Conservation (phyloP, 768 basidiomycete species). For the Artomyces pyxidatus region DNA sequence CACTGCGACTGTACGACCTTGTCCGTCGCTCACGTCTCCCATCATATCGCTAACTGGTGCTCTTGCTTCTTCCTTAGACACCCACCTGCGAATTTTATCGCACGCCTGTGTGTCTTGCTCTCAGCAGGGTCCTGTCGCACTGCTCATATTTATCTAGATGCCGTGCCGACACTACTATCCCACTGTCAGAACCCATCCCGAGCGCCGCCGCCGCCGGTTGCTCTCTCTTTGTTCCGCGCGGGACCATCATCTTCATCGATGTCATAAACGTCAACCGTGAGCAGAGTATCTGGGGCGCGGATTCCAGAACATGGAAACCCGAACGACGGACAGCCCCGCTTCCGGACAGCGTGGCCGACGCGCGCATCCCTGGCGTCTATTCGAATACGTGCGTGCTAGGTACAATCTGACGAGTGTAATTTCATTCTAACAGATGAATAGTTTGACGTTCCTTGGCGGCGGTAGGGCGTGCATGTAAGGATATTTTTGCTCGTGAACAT, state of each 20-base stretch:
- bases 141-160: slow-evolving; percentile 23
- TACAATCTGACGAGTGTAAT: no score
- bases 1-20: no score
- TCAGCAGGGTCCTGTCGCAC: background rate
- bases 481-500: no score
- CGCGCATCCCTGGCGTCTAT: slow-evolving; percentile 27
- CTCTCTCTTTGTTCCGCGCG: slow-evolving; percentile 23
- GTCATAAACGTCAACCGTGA: slow-evolving; percentile 25
- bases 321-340: slow-evolving; percentile 31
- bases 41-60: no score
- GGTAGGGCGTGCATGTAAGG: no score
- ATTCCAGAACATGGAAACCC: slow-evolving; percentile 34
- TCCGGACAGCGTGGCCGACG: slow-evolving; percentile 17
- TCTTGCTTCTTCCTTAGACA: no score
- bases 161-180: slow-evolving; percentile 32
- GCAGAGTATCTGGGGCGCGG: slow-evolving; percentile 30
- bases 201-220: no score
- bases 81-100: background rate
- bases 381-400: slow-evolving; percentile 23
- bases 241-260: slow-evolving; percentile 18
- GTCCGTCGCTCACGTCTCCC: no score
- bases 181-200: no score
- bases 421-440: no score
- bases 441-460: no score
- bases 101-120: background rate